Evolutionary conservation across 768 basidiomycete genomes (phyloP).

Genomic region (Cystobasidium tubakii): DNA sequence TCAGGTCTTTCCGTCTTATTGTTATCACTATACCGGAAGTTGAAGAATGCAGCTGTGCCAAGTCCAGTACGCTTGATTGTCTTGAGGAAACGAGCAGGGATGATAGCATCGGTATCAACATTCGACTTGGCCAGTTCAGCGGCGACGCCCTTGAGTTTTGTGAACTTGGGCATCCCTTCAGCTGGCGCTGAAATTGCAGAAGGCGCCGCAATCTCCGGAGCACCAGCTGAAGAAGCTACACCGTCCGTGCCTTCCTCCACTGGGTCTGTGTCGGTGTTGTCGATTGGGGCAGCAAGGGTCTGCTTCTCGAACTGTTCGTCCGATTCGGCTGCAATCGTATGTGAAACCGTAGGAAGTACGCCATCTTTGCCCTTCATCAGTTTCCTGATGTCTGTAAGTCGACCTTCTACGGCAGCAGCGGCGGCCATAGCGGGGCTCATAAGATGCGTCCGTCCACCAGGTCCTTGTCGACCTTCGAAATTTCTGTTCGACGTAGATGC

Average conservation of each 20-base stretch:
- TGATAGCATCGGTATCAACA: slow-evolving; percentile 89
- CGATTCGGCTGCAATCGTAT: slow-evolving; percentile 58
- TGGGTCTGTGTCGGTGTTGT: slow-evolving; percentile 42
- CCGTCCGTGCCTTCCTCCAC: slow-evolving; percentile 33
- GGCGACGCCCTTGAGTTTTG: slow-evolving; percentile 43
- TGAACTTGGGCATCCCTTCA: slow-evolving; percentile 45
- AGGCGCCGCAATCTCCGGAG: slow-evolving; percentile 44
- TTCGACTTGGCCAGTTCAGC: slow-evolving; percentile 46
- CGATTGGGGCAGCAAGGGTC: slow-evolving; percentile 45
- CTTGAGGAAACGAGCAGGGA: slow-evolving; percentile 89
- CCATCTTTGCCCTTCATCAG: slow-evolving; percentile 52
- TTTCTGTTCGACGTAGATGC: slow-evolving; percentile 90
- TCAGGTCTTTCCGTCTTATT: slow-evolving; percentile 70
- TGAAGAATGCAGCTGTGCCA: slow-evolving; percentile 72
- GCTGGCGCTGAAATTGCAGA: slow-evolving; percentile 37
- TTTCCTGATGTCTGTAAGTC: slow-evolving; percentile 76
- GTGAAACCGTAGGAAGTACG: slow-evolving; percentile 53
- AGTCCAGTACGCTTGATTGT: slow-evolving; percentile 84
- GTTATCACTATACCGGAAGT: slow-evolving; percentile 69
- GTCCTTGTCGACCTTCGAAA: slow-evolving; percentile 81
- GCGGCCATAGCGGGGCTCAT: slow-evolving; percentile 88
- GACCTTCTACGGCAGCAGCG: slow-evolving; percentile 78
- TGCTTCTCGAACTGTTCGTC: slow-evolving; percentile 43
- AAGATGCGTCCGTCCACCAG: slow-evolving; percentile 82
- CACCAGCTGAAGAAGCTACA: slow-evolving; percentile 43